Base-by-base conservation (phyloP, 1,284 basidiomycete species). In the Trichosporon asahii region DNA sequence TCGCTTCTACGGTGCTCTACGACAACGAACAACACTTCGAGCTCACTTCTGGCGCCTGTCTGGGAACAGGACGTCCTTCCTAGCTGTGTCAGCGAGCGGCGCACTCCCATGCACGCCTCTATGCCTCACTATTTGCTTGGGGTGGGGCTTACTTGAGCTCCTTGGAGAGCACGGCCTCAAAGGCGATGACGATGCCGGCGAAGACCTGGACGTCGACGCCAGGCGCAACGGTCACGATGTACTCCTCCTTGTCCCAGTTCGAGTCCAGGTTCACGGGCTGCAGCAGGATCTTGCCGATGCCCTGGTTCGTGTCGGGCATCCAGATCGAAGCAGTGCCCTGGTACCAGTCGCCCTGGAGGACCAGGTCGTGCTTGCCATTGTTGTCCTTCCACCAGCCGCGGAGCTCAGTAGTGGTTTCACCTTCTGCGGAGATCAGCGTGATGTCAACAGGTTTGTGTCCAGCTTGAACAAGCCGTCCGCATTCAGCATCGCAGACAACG, bases 301-400 rank as follows among this genome's bases (percentile, higher is more conserved):
- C 57, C 27, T 61, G 57, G 57, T 61, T 61, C 57, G 57, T 31
- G 15, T 31, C 57, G 11, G 57, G 29, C 21, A 61, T 29, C 57
- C 57, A 61, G 27, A 61, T 29, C 29, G 12, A 11, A 18, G 57
- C 57, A 5, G 57, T 61, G 29, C 57, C 57, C 57, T 61, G 12
- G 57, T 61, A 33, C 57, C 57, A 61, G 57, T 61, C 57, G 15
- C 57, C 57, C 18, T 21, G 23, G 15, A 61, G 18, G 15, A 31
- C 29, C 11, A 61, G 31, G 5, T 61, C 57, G 57, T 61, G 57
- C 57, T 61, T 61, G 29, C 57, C 57, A 18, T 61, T 61, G 27
- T 31, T n/a, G 57, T 33, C 57, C 29, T 61, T 61, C 57, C 57
- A 61, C 57, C 57, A 61, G 57, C 57, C 57, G 14, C 23, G 21